Percentiles rank a stretch among this genome's conserved stretches.
Evolutionary conservation across 2,329 filamentous ascomycete genomes (phyloP).

Genomic region (Fusarium palustre): DNA sequence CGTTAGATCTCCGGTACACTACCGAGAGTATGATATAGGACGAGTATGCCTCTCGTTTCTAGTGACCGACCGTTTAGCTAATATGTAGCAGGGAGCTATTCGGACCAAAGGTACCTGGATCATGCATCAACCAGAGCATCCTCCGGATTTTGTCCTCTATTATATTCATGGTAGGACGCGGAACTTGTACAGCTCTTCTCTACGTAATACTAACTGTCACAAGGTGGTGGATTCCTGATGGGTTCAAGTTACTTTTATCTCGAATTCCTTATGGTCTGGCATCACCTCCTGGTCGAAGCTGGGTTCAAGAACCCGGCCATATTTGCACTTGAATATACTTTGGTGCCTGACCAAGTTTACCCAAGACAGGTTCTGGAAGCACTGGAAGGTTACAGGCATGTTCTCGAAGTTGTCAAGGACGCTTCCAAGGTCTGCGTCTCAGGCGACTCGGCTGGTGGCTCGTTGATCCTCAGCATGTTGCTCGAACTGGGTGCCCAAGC

Average conservation of each 20-base stretch:
- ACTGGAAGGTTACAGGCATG: conserved; percentile 76
- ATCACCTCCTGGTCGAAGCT: conserved; percentile 70
- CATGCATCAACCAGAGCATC: conserved; percentile 66
- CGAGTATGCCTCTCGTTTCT: conserved; percentile 41
- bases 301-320: conserved; percentile 82
- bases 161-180: conserved; percentile 76
- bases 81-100: conserved; percentile 51
- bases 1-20: conserved; percentile 70
- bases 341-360: conserved; percentile 79
- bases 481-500: conserved; percentile 68
- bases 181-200: not conserved
- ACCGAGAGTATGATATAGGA: conserved; percentile 62
- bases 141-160: conserved; percentile 82
- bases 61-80: not conserved
- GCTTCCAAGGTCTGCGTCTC: conserved; percentile 75
- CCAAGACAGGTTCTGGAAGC: conserved; percentile 80
- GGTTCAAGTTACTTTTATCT: conserved; percentile 86
- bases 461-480: conserved; percentile 77
- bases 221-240: conserved; percentile 85
- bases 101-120: conserved; percentile 76
- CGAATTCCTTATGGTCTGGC: conserved; percentile 82
- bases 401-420: conserved; percentile 68
- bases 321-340: conserved; percentile 82
- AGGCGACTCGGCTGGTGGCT: conserved; percentile 84
- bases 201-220: conserved; percentile 12